Evolutionary conservation across 164 flowering plant species (phyloP), one percentile per base, ranked within the genome.

Genomic region (Magnolia officinalis): DNA sequence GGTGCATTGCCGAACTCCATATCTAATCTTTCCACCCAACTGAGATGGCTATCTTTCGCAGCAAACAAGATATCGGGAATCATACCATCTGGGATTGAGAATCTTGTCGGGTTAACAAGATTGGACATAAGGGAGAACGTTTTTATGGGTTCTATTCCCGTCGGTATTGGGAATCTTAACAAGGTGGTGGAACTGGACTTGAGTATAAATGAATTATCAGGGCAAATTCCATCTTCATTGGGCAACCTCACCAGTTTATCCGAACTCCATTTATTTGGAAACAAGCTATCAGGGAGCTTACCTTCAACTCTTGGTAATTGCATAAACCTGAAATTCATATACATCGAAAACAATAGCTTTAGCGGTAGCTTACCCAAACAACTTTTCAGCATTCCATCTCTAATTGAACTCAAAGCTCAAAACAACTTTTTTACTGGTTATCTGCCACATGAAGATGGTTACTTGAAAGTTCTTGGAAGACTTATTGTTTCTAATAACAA

Each of bases 61-160:
- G 11, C 9, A 1, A 68, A 74, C 64, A 16, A 4, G 2, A 78
- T 78, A 14, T 23, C 8, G 19, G 77, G 77, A 20, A 78, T 49
- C 26, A 68, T 78, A 37, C 80, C 80, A 14, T 7, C 18, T 10
- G 67, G 80, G 19, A 74, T 78, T 29, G 63, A 26, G 51, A 74
- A 75, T 45, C 79, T 77, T 10, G 20, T 64, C 5, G 37, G 58
- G 49, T 65, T 77, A 68, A 72, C 16, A 0, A 5, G 2, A 8
- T 55, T 77, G 49, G 51, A 26, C 2, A 24, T 77, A 9, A 65
- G 50, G n/a, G 1, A 6, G 2, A 77, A 71, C n/a, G 2, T 9
- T 37, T 31, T 70, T 8, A 13, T 2, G 1, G 72, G 72, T 45
- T 16, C 23, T 69, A 68, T 75, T 26, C 77, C 64, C n/a, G 4